phyloP scores from a whole-genome alignment of 2,329 filamentous ascomycete genomes.

The Fusarium sp. region DNA sequence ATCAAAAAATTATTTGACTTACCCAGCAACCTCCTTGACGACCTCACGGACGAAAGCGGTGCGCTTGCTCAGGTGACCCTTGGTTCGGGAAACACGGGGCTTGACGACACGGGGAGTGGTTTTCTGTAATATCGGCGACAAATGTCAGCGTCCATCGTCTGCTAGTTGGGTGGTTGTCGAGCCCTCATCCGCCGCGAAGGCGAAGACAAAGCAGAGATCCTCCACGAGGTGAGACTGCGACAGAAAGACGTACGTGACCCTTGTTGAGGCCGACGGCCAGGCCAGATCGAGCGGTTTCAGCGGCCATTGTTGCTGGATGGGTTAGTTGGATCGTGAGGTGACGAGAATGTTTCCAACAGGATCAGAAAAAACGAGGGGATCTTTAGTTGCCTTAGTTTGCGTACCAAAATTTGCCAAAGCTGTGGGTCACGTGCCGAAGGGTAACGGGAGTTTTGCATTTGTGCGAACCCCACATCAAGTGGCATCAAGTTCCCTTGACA shows the following conservation, averaged over 20 bases:
- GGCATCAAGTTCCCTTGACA: not conserved
- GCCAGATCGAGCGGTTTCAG: conserved; percentile 68
- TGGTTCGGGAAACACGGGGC: conserved; percentile 83
- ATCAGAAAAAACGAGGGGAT: conserved; percentile 19
- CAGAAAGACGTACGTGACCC: conserved; percentile 66
- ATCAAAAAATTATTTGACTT: no score
- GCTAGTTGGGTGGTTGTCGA: conserved; percentile 45
- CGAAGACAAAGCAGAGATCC: conserved; percentile 67
- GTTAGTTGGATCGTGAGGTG: conserved; percentile 46
- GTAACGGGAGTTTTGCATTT: conserved; percentile 23
- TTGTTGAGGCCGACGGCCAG: conserved; percentile 71
- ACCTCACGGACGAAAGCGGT: conserved; percentile 97
- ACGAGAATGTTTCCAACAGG: conserved; percentile 29
- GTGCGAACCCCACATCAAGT: not conserved
- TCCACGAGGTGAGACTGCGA: conserved; percentile 77
- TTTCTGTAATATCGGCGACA: conserved; percentile 69
- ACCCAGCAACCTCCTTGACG: conserved; percentile 98
- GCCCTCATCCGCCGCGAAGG: conserved; percentile 42
- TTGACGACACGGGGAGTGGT: conserved; percentile 82
- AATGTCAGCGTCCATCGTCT: conserved; percentile 72
- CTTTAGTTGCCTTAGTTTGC: not conserved
- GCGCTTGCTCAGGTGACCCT: conserved; percentile 96
- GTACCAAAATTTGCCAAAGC: conserved; percentile 5
- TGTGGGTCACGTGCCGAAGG: conserved; percentile 46
- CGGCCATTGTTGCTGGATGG: conserved; percentile 62